These are phyloP conservation scores for Trapa bicornis DNA, from an alignment of 345 rosid genomes.

Conservation along the genomic window DNA sequence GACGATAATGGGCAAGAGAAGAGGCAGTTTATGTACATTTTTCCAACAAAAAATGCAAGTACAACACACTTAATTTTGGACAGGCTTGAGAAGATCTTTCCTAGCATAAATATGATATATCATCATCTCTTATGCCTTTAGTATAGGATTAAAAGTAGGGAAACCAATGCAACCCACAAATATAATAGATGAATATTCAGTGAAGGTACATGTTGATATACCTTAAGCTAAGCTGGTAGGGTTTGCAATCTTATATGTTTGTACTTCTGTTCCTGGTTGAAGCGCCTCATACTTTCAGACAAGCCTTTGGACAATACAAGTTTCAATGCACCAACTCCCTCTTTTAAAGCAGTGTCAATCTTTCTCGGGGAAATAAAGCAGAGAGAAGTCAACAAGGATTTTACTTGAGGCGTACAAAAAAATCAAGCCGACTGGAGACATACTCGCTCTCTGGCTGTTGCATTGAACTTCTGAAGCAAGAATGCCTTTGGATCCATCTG, in stretches of 20 bases:
- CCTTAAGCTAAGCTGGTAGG: slow-evolving; percentile 25
- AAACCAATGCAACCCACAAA: not conserved
- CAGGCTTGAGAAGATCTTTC: not conserved
- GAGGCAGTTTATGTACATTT: not conserved
- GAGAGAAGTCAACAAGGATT: not conserved
- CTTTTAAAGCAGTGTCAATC: slow-evolving; percentile 62
- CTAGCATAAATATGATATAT: not conserved
- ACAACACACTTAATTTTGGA: not conserved
- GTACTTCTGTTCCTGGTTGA: slow-evolving; percentile 73
- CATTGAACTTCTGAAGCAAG: slow-evolving; percentile 72
- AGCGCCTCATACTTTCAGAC: slow-evolving; percentile 49
- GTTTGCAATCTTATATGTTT: slow-evolving; percentile 60
- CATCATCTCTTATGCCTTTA: not conserved
- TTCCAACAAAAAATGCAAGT: not conserved
- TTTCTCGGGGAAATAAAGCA: slow-evolving; percentile 14
- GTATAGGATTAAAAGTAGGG: not conserved
- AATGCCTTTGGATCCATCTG: slow-evolving; percentile 98
- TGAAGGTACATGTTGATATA: not conserved
- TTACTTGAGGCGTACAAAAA: not conserved
- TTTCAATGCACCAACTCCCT: slow-evolving; percentile 59
- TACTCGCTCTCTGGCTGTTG: slow-evolving; percentile 47
- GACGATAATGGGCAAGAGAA: not conserved
- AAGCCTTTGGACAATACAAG: slow-evolving; percentile 59
- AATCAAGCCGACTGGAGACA: slow-evolving; percentile 8
- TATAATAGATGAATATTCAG: not conserved